Conservation (phyloP, 345 rosid species). For the Eucalyptus curtisii region DNA sequence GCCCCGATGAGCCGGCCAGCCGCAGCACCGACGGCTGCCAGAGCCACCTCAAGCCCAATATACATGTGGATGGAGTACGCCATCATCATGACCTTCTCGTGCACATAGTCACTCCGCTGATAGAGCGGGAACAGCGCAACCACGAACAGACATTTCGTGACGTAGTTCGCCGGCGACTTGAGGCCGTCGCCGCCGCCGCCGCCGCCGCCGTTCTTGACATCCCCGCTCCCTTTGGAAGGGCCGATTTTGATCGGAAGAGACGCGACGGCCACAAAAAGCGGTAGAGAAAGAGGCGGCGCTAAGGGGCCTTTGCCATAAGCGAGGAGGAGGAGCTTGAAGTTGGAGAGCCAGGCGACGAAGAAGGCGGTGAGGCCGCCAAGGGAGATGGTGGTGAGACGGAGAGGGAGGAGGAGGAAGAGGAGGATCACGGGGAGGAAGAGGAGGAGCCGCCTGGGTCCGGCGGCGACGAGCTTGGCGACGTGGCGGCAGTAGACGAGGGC, state of each 20-base stretch:
- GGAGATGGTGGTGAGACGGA: conserved; percentile 2
- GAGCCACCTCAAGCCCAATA: neutral
- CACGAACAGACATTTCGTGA: neutral
- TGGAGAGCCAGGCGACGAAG: conserved; percentile 25
- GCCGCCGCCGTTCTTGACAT: neutral
- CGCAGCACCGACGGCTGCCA: neutral
- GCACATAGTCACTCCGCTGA: neutral
- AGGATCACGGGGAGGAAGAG: conserved; percentile 7
- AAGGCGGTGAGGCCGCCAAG: conserved; percentile 4
- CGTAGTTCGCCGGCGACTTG: conserved; percentile 3
- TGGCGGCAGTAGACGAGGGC: conserved; percentile 4
- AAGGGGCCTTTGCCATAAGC: conserved; percentile 18
- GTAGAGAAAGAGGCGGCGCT: neutral
- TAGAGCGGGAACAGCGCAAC: neutral
- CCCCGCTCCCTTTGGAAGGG: neutral
- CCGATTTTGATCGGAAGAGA: conserved; percentile 10
- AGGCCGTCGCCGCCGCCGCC: neutral
- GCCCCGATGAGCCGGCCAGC: neutral
- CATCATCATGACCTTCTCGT: neutral
- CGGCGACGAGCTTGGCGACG: neutral
- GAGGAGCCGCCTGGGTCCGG: conserved; percentile 4
- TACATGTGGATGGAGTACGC: neutral
- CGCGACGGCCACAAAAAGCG: conserved; percentile 2
- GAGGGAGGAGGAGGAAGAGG: conserved; percentile 17
- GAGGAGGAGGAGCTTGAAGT: conserved; percentile 20